These are phyloP conservation scores for Blastobotrys attinorum DNA, from an alignment of 805 yeast genomes.

Conservation along the genomic window DNA sequence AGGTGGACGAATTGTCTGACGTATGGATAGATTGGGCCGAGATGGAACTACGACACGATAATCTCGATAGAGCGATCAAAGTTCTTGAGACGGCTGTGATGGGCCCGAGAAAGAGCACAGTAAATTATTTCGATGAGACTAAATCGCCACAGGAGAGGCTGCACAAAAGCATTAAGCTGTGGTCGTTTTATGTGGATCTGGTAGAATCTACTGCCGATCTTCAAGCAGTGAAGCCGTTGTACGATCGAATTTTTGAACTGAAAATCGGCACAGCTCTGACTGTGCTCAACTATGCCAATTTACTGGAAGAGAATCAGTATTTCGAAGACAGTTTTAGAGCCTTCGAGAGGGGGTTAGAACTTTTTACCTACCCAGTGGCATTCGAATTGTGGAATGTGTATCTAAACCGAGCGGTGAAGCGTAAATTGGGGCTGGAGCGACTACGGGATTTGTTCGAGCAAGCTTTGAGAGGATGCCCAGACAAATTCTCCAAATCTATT, in stretches of 20 bases:
- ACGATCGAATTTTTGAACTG: constrained; percentile 46
- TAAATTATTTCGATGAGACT: constrained; percentile 34
- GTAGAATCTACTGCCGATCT: constrained; percentile 35
- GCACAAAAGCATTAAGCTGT: constrained; percentile 53
- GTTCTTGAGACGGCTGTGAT: constrained; percentile 37
- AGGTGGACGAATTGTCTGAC: constrained; percentile 55
- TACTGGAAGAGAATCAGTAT: constrained; percentile 41
- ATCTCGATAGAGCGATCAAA: constrained; percentile 37
- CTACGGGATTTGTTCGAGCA: constrained; percentile 71
- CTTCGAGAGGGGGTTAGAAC: constrained; percentile 59
- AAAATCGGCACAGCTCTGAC: constrained; percentile 64
- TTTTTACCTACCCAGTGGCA: constrained; percentile 53
- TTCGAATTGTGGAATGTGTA: constrained; percentile 70
- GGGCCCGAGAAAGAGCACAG: constrained; percentile 30
- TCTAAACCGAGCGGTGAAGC: constrained; percentile 41
- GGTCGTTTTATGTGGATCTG: constrained; percentile 69
- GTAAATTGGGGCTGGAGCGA: constrained; percentile 38
- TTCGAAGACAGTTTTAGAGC: constrained; percentile 47
- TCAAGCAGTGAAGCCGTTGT: constrained; percentile 34
- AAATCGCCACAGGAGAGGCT: constrained; percentile 50
- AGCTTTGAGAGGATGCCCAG: constrained; percentile 47
- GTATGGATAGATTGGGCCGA: constrained; percentile 76
- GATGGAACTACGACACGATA: constrained; percentile 44
- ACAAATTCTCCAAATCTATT: constrained; percentile 40
- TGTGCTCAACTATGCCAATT: constrained; percentile 58